phyloP scores from a whole-genome alignment of 176 grass and related monocot genomes.

The Juncus effusus region DNA sequence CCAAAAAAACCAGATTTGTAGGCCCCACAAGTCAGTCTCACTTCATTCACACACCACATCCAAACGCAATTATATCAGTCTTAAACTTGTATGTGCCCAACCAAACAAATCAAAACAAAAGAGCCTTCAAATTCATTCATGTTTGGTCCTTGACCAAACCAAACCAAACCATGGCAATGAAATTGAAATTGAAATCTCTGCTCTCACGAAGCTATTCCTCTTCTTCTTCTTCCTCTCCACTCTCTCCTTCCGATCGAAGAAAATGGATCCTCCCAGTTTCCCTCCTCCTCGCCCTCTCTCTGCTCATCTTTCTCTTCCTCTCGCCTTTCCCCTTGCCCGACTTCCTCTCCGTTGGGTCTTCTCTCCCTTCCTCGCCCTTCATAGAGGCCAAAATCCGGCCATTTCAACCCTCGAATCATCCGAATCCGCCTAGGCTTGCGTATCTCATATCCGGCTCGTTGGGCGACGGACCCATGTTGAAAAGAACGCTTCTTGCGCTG shows the following conservation, averaged over 20 bases:
- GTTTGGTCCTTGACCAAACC: too few relatives aligned
- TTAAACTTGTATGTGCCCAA: too few relatives aligned
- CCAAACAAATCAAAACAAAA: too few relatives aligned
- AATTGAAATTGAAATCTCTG: conserved; percentile 4
- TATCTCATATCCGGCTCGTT: conserved; percentile 64
- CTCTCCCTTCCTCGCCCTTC: conserved; percentile 25
- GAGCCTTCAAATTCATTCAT: too few relatives aligned
- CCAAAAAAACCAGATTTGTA: too few relatives aligned
- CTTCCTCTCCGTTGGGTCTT: neutral
- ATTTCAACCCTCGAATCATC: neutral
- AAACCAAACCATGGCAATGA: too few relatives aligned
- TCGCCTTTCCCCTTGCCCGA: neutral
- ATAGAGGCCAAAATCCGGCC: conserved; percentile 35
- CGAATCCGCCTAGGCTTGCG: conserved; percentile 42
- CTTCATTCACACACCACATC: too few relatives aligned
- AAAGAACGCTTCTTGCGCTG: conserved; percentile 51
- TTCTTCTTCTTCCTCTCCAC: conserved; percentile 34
- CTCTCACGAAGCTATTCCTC: conserved; percentile 24
- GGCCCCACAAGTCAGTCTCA: too few relatives aligned
- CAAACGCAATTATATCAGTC: too few relatives aligned
- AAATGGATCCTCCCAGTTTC: conserved; percentile 33
- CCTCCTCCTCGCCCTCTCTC: conserved; percentile 37
- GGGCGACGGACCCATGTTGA: conserved; percentile 49
- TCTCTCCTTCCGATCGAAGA: neutral
- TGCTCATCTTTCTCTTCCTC: conserved; percentile 37